Conservation (phyloP, 2,329 filamentous ascomycete genomes). For the Furcasterigmium sp. region DNA sequence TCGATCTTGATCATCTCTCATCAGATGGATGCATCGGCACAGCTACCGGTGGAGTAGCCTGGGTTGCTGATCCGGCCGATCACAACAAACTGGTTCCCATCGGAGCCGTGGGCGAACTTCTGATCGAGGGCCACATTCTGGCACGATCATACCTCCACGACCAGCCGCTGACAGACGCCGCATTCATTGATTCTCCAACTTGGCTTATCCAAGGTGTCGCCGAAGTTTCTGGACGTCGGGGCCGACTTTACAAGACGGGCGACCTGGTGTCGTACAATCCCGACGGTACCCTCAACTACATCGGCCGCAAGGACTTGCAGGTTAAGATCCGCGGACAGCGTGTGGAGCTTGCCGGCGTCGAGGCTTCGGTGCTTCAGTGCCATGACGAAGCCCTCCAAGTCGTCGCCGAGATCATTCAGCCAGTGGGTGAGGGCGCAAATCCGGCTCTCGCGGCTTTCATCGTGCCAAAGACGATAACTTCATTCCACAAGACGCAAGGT, state of each 20-base stretch:
- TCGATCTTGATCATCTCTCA: conserved; percentile 8
- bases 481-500: not conserved
- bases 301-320: conserved; percentile 48
- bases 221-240: conserved; percentile 2
- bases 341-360: conserved; percentile 33
- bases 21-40: not conserved
- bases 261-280: conserved; percentile 24
- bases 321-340: conserved; percentile 51
- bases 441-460: not conserved
- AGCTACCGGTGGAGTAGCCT: conserved; percentile 14
- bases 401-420: conserved; percentile 21
- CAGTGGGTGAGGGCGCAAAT: not conserved
- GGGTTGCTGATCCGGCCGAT: conserved; percentile 21
- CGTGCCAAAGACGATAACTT: not conserved
- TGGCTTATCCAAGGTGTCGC: conserved; percentile 16
- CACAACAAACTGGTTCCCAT: conserved; percentile 17
- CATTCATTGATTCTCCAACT: conserved; percentile 9
- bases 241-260: conserved; percentile 26
- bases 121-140: conserved; percentile 3
- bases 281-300: conserved; percentile 29
- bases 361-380: conserved; percentile 4
- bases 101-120: conserved; percentile 13
- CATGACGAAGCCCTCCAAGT: conserved; percentile 33
- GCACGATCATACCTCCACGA: conserved; percentile 8
- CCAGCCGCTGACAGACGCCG: conserved; percentile 15